Conservation (phyloP, 1,284 basidiomycete genomes). For the Ustilago hordei region DNA sequence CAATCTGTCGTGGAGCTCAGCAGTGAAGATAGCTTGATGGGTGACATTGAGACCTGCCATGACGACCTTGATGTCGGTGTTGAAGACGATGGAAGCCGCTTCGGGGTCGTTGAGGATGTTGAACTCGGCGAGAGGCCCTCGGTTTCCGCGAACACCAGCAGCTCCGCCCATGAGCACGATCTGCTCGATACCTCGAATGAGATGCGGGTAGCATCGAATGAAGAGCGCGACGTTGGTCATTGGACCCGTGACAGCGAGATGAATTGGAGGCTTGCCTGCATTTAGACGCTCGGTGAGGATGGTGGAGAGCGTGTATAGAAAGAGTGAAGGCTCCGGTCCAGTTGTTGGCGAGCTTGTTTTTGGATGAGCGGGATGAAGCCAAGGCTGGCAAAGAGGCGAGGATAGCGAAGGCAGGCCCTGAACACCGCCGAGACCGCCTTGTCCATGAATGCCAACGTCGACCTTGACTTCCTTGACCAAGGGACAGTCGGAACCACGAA, state of each 20-base stretch:
- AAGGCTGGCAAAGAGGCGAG: constrained; percentile 39
- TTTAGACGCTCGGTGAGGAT: constrained; percentile 71
- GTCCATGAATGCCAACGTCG: constrained; percentile 61
- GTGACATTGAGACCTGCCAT: constrained; percentile 66
- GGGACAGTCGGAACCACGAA: constrained; percentile 59
- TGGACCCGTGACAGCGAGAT: constrained; percentile 61
- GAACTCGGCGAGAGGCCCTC: constrained; percentile 59
- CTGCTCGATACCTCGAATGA: constrained; percentile 54
- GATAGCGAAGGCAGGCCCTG: constrained; percentile 46
- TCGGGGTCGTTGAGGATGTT: constrained; percentile 65
- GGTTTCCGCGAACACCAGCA: constrained; percentile 56
- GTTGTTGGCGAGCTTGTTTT: constrained; percentile 44
- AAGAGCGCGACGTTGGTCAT: constrained; percentile 64
- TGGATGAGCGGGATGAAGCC: constrained; percentile 32
- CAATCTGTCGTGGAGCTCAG: constrained; percentile 49
- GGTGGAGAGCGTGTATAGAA: constrained; percentile 52
- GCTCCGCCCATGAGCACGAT: constrained; percentile 65
- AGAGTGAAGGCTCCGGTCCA: constrained; percentile 43
- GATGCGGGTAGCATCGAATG: constrained; percentile 52
- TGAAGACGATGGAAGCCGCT: constrained; percentile 59
- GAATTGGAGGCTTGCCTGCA: constrained; percentile 41
- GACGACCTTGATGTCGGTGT: constrained; percentile 57
- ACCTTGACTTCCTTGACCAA: constrained; percentile 47
- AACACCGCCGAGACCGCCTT: constrained; percentile 62
- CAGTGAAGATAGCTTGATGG: constrained; percentile 59